Evolutionary conservation across 2,329 filamentous ascomycete species (phyloP).

Genomic region (Arachnomyces sp.): DNA sequence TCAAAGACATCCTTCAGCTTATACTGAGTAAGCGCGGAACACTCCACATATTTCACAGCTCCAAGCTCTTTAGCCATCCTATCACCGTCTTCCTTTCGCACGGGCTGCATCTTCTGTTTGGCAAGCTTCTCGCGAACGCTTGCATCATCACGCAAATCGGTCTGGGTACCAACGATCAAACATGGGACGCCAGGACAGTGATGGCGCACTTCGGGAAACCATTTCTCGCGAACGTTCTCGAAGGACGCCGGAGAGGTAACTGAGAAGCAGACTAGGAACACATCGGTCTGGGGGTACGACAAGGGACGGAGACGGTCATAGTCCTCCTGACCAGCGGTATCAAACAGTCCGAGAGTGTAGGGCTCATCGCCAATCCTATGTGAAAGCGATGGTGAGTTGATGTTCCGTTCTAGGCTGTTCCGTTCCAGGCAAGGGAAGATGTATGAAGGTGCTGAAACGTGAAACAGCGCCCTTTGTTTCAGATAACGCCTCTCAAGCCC

Average conservation of each 20-base stretch:
- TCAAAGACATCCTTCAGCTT: slow-evolving; percentile 99
- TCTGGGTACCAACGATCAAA: slow-evolving; percentile 95
- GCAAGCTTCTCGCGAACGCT: slow-evolving; percentile 82
- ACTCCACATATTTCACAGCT: slow-evolving; percentile 98
- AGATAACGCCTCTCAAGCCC: not conserved
- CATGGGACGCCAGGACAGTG: slow-evolving; percentile 97
- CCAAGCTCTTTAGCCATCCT: slow-evolving; percentile 95
- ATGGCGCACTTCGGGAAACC: slow-evolving; percentile 97
- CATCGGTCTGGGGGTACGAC: slow-evolving; percentile 96
- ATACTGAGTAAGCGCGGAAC: slow-evolving; percentile 94
- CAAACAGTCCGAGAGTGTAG: slow-evolving; percentile 92
- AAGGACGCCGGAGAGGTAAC: slow-evolving; percentile 96
- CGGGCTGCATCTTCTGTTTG: slow-evolving; percentile 93
- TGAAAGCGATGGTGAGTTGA: slow-evolving; percentile 3
- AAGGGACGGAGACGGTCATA: slow-evolving; percentile 94
- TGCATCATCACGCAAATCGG: slow-evolving; percentile 84
- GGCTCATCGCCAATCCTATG: slow-evolving; percentile 96
- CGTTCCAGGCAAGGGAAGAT: not conserved
- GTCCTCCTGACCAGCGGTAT: slow-evolving; percentile 98
- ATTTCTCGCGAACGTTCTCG: slow-evolving; percentile 98
- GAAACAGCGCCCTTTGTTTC: not conserved
- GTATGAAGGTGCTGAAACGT: not conserved
- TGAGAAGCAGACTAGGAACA: slow-evolving; percentile 98
- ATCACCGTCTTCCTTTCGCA: slow-evolving; percentile 87
- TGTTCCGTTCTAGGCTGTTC: slow-evolving; percentile 7